Base-by-base conservation (phyloP, 2,329 filamentous ascomycete genomes). In the Cytospora piceae region DNA sequence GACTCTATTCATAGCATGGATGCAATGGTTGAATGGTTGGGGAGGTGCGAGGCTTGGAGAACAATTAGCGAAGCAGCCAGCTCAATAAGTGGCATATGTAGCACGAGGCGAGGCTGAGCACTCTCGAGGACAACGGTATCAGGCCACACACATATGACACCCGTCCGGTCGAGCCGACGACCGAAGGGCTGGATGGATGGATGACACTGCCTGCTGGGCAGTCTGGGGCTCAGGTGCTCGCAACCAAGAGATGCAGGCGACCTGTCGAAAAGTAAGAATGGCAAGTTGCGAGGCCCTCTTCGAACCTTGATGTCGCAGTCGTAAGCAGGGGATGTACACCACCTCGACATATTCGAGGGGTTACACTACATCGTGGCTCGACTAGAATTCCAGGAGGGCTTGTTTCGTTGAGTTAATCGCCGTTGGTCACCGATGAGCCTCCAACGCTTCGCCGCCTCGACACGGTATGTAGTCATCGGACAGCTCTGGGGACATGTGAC, bases 321-420 rank as follows among this genome's bases (percentile, higher is more conserved):
- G 52, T 31, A n/a, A 46, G 34, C 51, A 49, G 49, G 58, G 22
- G 15, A 22, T 27, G 61, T 12, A 34, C 34, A 57, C n/a, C 29
- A 24, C 14, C 46, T 32, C 15, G 34, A 52, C 34, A 29, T 55
- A 31, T 34, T 9, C 3, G 55, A 22, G 42, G 32, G 39, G 63
- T 65, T 58, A 65, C 63, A 65, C 63, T 37, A 14, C 63, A 57
- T 61, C 53, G 34, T 42, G 42, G 53, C 42, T 46, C 31, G 54
- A 53, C 59, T 15, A 42, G 27, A 31, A 24, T 24, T 22, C 7
- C 54, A 11, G 27, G 32, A 61, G 59, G 39, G 22, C 59, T 9
- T 6, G 32, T 34, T 34, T 9, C n/a, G 51, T 34, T 17, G 15
- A 32, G n/a, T 24, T 27, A 37, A 54, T 61, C 59, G 49, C 59